Evolutionary conservation across 305 asterid genomes (phyloP), one percentile per base, ranked within the genome.

Genomic region (Fraxinus ornus): DNA sequence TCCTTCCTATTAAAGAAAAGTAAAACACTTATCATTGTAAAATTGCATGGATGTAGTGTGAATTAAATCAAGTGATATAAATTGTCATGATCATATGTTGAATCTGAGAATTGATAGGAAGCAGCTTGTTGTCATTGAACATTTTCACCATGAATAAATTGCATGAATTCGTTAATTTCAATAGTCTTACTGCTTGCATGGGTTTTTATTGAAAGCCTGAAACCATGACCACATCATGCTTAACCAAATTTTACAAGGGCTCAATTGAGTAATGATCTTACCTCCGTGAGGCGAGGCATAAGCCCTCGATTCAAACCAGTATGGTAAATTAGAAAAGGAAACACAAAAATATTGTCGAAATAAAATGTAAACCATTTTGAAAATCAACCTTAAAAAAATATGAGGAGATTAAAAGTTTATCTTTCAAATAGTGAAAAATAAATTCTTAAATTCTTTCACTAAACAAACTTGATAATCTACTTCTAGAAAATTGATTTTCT

Each of bases 1-100:
- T 47, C n/a, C 79, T 28, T 81, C 79, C 78, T 17, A 30, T 72
- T 21, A 62, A 24, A 60, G 77, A 55, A 72, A 36, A 62, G 78
- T 24, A 60, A 28, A 66, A 35, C 75, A 75, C 77, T 49, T 62
- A 44, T 49, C 76, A 32, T 2, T 32, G 44, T 32, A 71, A 71
- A 71, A 71, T 71, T 32, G 41, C 41, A 30, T 32, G 76, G 22
- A 71, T 28, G 32, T 24, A 22, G 37, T 26, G 39, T 17, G 41
- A 70, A 71, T 39, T 15, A 36, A 41, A 41, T 71, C 41, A 71
- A 71, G 12, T 30, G 24, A 71, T 30, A 5, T 32, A 32, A 4
- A 71, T 32, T 70, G 44, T 71, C 22, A 5, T 36, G 76, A 71
- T 71, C 41, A 71, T 66, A 28, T 71, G 39, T 71, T 5, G 44